phyloP scores from a whole-genome alignment of 768 basidiomycete genomes.

The Tulasnella sp. region DNA sequence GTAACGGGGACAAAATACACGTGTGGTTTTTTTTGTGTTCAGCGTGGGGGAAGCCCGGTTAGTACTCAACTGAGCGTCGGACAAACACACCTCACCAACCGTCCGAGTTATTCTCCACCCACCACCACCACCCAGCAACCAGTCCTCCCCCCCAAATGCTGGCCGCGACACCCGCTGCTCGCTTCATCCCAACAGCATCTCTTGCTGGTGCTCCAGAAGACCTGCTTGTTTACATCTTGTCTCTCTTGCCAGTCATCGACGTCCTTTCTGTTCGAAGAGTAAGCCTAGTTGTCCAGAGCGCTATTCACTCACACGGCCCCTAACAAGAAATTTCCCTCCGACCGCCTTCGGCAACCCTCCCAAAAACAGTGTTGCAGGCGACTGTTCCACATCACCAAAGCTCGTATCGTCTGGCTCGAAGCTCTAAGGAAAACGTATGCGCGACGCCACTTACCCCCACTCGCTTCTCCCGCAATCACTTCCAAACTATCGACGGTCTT shows the following conservation, averaged over 20 bases:
- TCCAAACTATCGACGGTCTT: slow-evolving; percentile 3
- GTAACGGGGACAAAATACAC: not conserved
- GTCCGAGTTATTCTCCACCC: not conserved
- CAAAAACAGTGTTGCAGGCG: slow-evolving; percentile 11
- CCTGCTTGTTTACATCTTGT: slow-evolving; percentile 18
- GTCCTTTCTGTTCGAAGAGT: slow-evolving; percentile 19
- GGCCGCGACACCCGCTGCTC: slow-evolving; percentile 14
- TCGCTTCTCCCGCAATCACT: not conserved
- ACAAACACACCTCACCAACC: slow-evolving; percentile 5
- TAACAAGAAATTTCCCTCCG: slow-evolving; percentile 16
- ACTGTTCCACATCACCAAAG: slow-evolving; percentile 13
- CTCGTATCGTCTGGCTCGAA: slow-evolving; percentile 25
- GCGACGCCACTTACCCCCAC: slow-evolving; percentile 11
- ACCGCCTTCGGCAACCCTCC: not conserved
- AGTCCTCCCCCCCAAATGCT: not conserved
- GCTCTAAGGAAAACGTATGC: not conserved
- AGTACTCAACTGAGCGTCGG: slow-evolving; percentile 4
- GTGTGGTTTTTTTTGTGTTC: slow-evolving; percentile 1
- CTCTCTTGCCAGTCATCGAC: slow-evolving; percentile 16
- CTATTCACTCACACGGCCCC: not conserved
- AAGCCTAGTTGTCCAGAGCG: slow-evolving; percentile 6
- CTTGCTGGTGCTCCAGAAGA: slow-evolving; percentile 22
- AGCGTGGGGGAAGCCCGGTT: not conserved
- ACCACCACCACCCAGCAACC: not conserved
- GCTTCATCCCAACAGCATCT: slow-evolving; percentile 22